Percentiles rank a stretch among this genome's conserved stretches.
phyloP scores from a whole-genome alignment of 2,329 filamentous ascomycete genomes.

The Neonectria ditissima region DNA sequence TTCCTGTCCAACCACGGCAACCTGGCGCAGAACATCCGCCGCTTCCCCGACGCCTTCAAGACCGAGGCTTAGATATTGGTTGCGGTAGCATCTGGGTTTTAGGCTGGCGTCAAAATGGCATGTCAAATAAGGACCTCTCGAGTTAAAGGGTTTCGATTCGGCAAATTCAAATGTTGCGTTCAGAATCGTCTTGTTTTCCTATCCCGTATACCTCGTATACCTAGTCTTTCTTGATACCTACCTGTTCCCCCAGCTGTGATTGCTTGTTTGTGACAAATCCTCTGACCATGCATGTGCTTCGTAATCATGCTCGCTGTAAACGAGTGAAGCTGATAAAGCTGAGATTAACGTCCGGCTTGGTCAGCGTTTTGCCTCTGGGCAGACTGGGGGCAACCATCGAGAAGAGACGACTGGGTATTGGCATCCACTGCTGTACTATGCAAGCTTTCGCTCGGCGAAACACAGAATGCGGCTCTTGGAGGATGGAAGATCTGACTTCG shows the following conservation, averaged over 20 bases:
- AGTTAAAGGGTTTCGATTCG: constrained; percentile 49
- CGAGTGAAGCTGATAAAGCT: background rate
- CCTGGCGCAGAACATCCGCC: constrained; percentile 87
- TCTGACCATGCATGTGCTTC: background rate
- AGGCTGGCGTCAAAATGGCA: constrained; percentile 60
- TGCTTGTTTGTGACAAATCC: constrained; percentile 4
- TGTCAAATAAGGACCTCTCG: constrained; percentile 54
- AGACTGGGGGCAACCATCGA: too few relatives aligned
- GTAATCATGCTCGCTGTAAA: background rate
- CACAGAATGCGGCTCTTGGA: background rate
- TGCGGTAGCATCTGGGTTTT: constrained; percentile 54
- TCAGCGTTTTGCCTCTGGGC: background rate
- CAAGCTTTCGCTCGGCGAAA: background rate
- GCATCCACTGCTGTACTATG: too few relatives aligned
- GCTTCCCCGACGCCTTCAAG: constrained; percentile 93
- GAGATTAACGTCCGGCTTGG: background rate
- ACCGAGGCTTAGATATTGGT: constrained; percentile 61
- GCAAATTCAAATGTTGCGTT: constrained; percentile 51
- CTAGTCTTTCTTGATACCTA: constrained; percentile 19
- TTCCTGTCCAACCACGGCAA: constrained; percentile 96
- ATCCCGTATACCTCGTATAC: constrained; percentile 20
- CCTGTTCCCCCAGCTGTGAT: constrained; percentile 5
- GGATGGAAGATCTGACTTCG: background rate
- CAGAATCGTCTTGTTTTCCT: constrained; percentile 24
- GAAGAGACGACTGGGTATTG: too few relatives aligned